Evolutionary conservation across 805 yeast species (phyloP).

Genomic region (Clavispora asparagi): DNA sequence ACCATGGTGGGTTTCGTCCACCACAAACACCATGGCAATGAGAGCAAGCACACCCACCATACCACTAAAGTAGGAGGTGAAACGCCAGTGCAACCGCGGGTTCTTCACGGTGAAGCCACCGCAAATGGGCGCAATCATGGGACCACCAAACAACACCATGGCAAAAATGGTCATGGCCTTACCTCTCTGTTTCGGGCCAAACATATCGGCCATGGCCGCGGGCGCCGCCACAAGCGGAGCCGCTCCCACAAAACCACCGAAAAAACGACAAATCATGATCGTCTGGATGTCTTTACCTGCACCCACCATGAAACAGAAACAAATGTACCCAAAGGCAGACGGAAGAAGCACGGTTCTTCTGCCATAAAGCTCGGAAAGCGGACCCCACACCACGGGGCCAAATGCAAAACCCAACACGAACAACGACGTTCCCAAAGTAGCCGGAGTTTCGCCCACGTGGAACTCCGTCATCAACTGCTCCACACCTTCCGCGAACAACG

Average conservation of each 20-base stretch:
- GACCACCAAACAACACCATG: slow-evolving; percentile 31
- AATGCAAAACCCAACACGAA: slow-evolving; percentile 92
- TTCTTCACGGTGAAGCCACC: slow-evolving; percentile 63
- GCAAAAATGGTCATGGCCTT: slow-evolving; percentile 20
- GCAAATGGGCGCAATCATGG: slow-evolving; percentile 18
- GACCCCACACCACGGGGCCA: slow-evolving; percentile 91
- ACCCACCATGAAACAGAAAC: slow-evolving; percentile 47
- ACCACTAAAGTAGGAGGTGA: slow-evolving; percentile 72
- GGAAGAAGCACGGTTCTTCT: slow-evolving; percentile 57
- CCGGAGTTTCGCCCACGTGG: slow-evolving; percentile 63
- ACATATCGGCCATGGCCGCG: slow-evolving; percentile 20
- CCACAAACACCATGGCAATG: slow-evolving; percentile 37
- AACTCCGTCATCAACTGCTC: slow-evolving; percentile 43
- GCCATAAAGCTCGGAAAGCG: slow-evolving; percentile 74
- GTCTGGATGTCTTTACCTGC: slow-evolving; percentile 21
- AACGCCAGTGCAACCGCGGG: slow-evolving; percentile 69
- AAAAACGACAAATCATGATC: slow-evolving; percentile 20
- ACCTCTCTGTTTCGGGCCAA: slow-evolving; percentile 14
- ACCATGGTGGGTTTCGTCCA: slow-evolving; percentile 71
- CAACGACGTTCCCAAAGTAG: slow-evolving; percentile 69
- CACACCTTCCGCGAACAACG: slow-evolving; percentile 69
- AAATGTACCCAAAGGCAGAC: slow-evolving; percentile 50
- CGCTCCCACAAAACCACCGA: slow-evolving; percentile 20
- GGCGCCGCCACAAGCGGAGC: slow-evolving; percentile 24
- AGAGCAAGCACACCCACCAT: slow-evolving; percentile 47